Conservation (phyloP, 2,329 filamentous ascomycete genomes). For the Trichoderma sp. region DNA sequence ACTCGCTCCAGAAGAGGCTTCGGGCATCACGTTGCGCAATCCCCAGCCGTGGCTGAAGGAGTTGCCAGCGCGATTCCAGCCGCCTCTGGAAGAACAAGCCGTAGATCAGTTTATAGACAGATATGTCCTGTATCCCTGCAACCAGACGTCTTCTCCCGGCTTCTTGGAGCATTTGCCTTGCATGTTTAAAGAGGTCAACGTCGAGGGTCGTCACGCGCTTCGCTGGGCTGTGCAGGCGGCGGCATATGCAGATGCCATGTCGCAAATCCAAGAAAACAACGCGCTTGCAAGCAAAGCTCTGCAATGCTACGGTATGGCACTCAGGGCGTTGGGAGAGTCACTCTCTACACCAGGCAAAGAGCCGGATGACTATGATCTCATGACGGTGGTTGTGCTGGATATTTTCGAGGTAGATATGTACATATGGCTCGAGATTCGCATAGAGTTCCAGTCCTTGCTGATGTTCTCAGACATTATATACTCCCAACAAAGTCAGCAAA, state of each 20-base stretch:
- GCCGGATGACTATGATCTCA: conserved; percentile 44
- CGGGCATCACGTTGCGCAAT: not conserved
- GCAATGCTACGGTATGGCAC: conserved; percentile 40
- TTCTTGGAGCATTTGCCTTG: conserved; percentile 44
- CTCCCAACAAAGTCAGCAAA: conserved; percentile 31
- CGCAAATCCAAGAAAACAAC: conserved; percentile 24
- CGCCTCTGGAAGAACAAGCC: conserved; percentile 34
- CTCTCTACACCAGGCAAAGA: conserved; percentile 36
- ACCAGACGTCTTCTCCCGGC: conserved; percentile 38
- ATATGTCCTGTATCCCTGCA: conserved; percentile 40
- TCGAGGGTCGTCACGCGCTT: conserved; percentile 40
- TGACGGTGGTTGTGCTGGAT: conserved; percentile 44
- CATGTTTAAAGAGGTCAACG: conserved; percentile 43
- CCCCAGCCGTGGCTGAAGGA: not conserved
- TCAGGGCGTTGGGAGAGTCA: conserved; percentile 38
- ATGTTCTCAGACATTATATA: conserved; percentile 37
- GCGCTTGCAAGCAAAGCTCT: conserved; percentile 32
- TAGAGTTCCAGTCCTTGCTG: not conserved
- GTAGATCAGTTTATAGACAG: conserved; percentile 41
- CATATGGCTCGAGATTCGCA: not conserved
- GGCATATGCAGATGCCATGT: conserved; percentile 38
- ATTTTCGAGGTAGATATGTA: conserved; percentile 41
- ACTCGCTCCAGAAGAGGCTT: not conserved
- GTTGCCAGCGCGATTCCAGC: not conserved
- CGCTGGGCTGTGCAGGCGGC: conserved; percentile 44